Evolutionary conservation across 2,329 filamentous ascomycete species (phyloP), one percentile per base, ranked within the genome.

Genomic region (Didymella exigua): DNA sequence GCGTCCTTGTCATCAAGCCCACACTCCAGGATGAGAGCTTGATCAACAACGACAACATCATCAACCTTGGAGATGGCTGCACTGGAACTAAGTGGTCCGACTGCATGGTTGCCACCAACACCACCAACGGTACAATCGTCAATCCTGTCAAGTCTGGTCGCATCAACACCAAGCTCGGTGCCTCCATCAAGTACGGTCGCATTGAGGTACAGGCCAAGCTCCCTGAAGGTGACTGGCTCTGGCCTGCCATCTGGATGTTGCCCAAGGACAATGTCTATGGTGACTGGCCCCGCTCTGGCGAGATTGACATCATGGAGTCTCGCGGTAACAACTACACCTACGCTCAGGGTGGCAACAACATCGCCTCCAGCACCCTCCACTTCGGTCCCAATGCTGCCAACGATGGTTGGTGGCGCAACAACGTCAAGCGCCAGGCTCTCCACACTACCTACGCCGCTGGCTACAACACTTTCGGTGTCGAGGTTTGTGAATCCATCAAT

Each of bases 221-320:
- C 24, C 90, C 91, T 4, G 75, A 79, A 42, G 91, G 91, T 49
- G 90, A 95, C 77, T 95, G 91, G 91, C 82, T 96, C 10, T 95
- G 91, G 91, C 91, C 91, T 2, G 90, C 90, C n/a, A 93, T 96
- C 67, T 93, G 89, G 89, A 90, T 96, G 89, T 80, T 95, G 79
- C 91, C 91, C 1, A 85, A 85, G 41, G 80, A 87, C 37, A 81
- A 86, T 49, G 86, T 79, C 0, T 96, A 95, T 71, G 91, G 91
- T 1, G 67, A 81, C 1, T 96, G 91, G 91, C 91, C 91, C 1
- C 76, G 79, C 7, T 92, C 89, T 8, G 91, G 91, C 40, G 90
- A 95, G 75, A 95, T 96, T 46, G 91, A 96, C 71, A 90, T 96
- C 49, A 79, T 86, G 68, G 90, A 95, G 76, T 86, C 86, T 24